Evolutionary conservation across 305 asterid genomes (phyloP), one percentile per base, ranked within the genome.

Genomic region (Stenogyne calaminthoides): DNA sequence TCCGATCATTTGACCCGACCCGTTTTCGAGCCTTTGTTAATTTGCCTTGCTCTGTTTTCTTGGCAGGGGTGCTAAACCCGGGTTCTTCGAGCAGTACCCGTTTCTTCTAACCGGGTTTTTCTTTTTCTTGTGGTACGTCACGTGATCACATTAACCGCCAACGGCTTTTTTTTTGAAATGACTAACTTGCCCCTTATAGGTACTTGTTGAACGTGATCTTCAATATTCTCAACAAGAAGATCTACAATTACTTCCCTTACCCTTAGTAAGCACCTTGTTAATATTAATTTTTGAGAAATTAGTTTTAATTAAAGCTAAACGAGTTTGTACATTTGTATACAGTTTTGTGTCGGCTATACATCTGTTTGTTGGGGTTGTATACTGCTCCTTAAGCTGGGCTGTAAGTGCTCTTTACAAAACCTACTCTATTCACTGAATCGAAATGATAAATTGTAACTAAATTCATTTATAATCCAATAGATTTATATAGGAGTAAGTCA

Each of bases 151-250:
- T 56, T 22, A 15, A 18, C 20, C 9, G 57, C 9, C 59, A 71
- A 11, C 2, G 20, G 20, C 2, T 29, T 58, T 7, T 58, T 7
- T 27, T 10, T 2, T 59, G 64, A 69, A 80, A 70, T 87, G 71
- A 74, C 82, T 42, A 27, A 54, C 15, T 66, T 64, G 67, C 14
- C 79, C 83, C 78, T 83, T 81, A 67, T 59, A 94, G 98, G 99
- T 94, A 94, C 79, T 90, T 94, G 20, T 74, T 94, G 88, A 94
- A 94, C 76, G 99, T 94, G 87, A 94, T 94, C 14, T 94, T 94
- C 97, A 94, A 94, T 80, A 94, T 94, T 70, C 82, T 94, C 81
- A 94, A 94, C 97, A 94, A 94, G 98, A 94, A 90, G 96, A 92
- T 94, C 92, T 94, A 92, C 86, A 94, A 94, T 72, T 94, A 92